Base-by-base conservation (phyloP, 306 rosid genomes). In the Crotalaria pallida region DNA sequence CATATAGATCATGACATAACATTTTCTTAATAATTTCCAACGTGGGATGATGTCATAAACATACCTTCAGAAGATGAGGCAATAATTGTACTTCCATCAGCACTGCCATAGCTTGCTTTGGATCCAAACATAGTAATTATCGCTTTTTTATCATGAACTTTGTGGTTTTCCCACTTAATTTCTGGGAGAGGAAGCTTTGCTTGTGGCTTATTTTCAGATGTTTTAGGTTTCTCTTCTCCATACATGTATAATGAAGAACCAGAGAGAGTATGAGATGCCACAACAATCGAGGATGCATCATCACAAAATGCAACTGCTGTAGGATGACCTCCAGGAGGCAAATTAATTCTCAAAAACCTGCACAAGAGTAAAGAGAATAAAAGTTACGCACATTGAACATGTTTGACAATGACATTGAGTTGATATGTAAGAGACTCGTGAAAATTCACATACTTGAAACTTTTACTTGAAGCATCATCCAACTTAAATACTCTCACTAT, bases 21-120 rank as follows among this genome's bases (percentile, higher is more conserved):
- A 22, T 38, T 49, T 69, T 49, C 58, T 40, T n/a, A 33, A 51
- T 36, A 52, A 48, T 36, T 51, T 51, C 22, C 9, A 40, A 47
- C 18, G 52, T 15, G 58, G 55, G 58, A 58, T 34, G 58, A 58
- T 34, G 31, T 38, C 15, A 26, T 7, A 31, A 71, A 70, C n/a
- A 67, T 87, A 95, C 99, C 97, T 95, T 95, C 99, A 4, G 99
- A 95, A 80, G 97, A 95, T 10, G 99, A 95, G 65, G 79, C 97
- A 77, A 95, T 60, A 48, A 95, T 72, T 48, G 91, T 71, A 82
- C 99, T 91, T 61, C 99, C 96, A 87, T 95, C 99, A 12, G 96
- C 99, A 82, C 68, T 89, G 18, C 99, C 99, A 76, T 91, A 87
- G 70, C 84, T 87, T 10, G 99, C 96, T 27, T 84, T 78, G 67